phyloP scores from a whole-genome alignment of 1,284 basidiomycete species.

The Ceraceosorus bombacis region DNA sequence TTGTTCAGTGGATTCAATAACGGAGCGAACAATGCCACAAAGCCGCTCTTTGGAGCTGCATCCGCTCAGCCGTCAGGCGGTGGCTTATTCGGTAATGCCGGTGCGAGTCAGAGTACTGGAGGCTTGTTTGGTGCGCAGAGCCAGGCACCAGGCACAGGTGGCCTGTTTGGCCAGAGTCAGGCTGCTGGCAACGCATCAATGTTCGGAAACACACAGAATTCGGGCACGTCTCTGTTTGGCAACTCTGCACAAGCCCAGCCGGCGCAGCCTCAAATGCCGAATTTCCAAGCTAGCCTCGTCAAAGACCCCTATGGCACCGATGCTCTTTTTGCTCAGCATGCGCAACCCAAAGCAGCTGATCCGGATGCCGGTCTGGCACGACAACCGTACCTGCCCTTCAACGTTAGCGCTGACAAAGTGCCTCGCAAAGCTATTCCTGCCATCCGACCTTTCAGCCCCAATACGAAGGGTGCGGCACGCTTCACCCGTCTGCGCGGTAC shows the following conservation, averaged over 20 bases:
- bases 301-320: conserved; percentile 79
- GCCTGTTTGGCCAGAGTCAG: conserved; percentile 29
- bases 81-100: conserved; percentile 28
- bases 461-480: conserved; percentile 33
- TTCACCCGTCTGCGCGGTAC: conserved; percentile 43
- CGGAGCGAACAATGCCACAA: conserved; percentile 2
- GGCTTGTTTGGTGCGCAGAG: conserved; percentile 51
- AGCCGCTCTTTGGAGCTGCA: conserved; percentile 23
- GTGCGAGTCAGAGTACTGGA: conserved; percentile 45
- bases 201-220: conserved; percentile 13
- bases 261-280: conserved; percentile 48
- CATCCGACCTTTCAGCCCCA: conserved; percentile 52
- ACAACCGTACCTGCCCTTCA: conserved; percentile 40
- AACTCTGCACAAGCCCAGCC: conserved; percentile 23
- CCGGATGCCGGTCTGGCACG: conserved; percentile 21
- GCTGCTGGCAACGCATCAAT: no score
- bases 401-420: conserved; percentile 15
- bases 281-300: conserved; percentile 56
- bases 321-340: conserved; percentile 51
- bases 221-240: conserved; percentile 11
- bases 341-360: conserved; percentile 17
- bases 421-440: conserved; percentile 20
- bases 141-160: conserved; percentile 10
- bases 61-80: conserved; percentile 28
- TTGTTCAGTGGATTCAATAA: conserved; percentile 35